Evolutionary conservation across 441 rosid species (phyloP).

Genomic region (Lepidium campestre): DNA sequence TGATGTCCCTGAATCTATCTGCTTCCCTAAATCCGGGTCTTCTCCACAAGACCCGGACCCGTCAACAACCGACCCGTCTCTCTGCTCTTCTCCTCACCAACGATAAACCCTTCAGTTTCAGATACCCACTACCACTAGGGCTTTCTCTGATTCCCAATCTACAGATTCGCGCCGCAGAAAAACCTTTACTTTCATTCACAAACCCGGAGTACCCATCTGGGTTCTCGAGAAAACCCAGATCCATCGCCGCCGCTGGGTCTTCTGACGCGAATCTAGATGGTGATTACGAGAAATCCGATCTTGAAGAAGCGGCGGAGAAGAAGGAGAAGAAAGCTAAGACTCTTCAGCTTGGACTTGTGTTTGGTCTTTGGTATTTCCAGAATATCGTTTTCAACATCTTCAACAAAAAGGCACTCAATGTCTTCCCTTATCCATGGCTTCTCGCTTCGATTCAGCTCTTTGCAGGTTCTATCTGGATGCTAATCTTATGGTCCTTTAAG

Average conservation of each 20-base stretch:
- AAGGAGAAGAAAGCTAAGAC: conserved; percentile 35
- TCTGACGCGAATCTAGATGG: conserved; percentile 47
- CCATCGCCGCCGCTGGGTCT: conserved; percentile 32
- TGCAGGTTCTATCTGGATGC: conserved; percentile 88
- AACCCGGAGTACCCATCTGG: conserved; percentile 16
- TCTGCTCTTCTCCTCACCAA: conserved; percentile 23
- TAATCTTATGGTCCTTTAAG: conserved; percentile 68
- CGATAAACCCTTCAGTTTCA: conserved; percentile 14
- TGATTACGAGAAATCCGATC: conserved; percentile 22
- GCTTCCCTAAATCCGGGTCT: conserved; percentile 34
- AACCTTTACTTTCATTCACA: conserved; percentile 13
- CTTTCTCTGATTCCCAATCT: conserved; percentile 24
- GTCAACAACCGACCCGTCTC: conserved; percentile 15
- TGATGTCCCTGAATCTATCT: conserved; percentile 29
- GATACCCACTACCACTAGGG: conserved; percentile 37
- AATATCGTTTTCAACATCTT: conserved; percentile 89
- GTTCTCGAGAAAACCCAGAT: conserved; percentile 31
- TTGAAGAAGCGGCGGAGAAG: conserved; percentile 14
- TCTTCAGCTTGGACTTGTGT: conserved; percentile 61
- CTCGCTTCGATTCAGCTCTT: conserved; percentile 91
- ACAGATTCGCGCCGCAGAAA: conserved; percentile 30
- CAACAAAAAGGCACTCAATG: conserved; percentile 78
- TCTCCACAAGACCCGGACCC: conserved; percentile 26
- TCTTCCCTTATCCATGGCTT: conserved; percentile 94
- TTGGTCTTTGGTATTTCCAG: conserved; percentile 89